Percentiles rank a stretch among this genome's conserved stretches.
Evolutionary conservation across 257 asterid species (phyloP).

Genomic region (Catharanthus roseus): DNA sequence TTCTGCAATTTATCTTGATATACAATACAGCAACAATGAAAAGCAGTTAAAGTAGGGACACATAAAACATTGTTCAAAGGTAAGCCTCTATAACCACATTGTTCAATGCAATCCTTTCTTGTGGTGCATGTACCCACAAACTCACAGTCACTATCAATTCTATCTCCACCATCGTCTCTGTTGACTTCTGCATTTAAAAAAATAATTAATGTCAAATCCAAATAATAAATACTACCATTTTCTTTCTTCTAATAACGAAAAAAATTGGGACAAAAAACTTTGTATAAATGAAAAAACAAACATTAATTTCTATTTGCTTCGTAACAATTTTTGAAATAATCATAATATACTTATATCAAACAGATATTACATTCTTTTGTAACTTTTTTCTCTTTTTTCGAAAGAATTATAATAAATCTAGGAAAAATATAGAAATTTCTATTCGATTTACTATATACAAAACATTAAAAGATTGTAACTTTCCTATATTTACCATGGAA

Average conservation of each 20-base stretch:
- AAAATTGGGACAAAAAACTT: too few relatives aligned
- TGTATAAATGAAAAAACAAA: too few relatives aligned
- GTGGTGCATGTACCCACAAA: neutral
- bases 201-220: neutral
- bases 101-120: conserved; percentile 3
- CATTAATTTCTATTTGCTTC: too few relatives aligned
- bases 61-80: conserved; percentile 1
- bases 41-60: neutral
- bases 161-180: neutral
- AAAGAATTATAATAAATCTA: too few relatives aligned
- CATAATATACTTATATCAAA: too few relatives aligned
- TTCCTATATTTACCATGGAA: neutral
- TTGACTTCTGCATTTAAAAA: neutral
- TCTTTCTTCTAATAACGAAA: too few relatives aligned
- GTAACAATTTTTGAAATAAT: too few relatives aligned
- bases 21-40: conserved; percentile 9
- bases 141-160: neutral
- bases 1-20: neutral
- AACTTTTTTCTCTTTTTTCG: neutral
- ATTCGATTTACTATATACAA: too few relatives aligned
- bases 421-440: too few relatives aligned
- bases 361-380: too few relatives aligned
- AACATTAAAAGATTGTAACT: neutral
- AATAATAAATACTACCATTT: neutral
- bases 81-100: neutral